phyloP scores from a whole-genome alignment of 306 rosid species.

The Cucurbita moschata region DNA sequence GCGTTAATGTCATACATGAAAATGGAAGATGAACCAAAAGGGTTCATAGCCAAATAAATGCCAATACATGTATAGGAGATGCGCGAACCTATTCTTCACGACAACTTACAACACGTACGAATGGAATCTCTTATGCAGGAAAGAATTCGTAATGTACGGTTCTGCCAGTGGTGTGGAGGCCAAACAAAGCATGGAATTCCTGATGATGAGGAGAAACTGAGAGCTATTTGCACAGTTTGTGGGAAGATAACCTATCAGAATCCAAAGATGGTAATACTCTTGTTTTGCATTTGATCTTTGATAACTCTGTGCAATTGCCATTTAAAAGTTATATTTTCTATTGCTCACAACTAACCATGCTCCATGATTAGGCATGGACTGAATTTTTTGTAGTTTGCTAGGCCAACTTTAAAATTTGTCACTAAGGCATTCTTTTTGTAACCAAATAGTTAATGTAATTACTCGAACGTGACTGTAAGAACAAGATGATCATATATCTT shows the following conservation, averaged over 20 bases:
- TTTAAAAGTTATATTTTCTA: too few relatives aligned
- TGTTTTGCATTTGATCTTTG: conserved; percentile 14
- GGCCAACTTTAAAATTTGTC: not conserved
- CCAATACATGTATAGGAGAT: too few relatives aligned
- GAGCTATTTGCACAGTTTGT: conserved; percentile 79
- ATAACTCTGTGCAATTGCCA: too few relatives aligned
- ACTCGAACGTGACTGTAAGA: not conserved
- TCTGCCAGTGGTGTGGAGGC: conserved; percentile 84
- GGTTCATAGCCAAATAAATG: too few relatives aligned
- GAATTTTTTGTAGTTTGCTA: not conserved
- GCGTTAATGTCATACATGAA: too few relatives aligned
- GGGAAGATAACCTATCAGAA: conserved; percentile 70
- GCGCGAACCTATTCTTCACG: too few relatives aligned
- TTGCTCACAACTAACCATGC: too few relatives aligned
- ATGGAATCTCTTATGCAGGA: conserved; percentile 27
- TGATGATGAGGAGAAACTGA: conserved; percentile 57
- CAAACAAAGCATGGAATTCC: conserved; percentile 59
- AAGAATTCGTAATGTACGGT: conserved; percentile 32
- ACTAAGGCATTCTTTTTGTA: not conserved
- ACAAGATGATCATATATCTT: not conserved
- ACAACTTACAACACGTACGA: too few relatives aligned
- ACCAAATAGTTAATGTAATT: not conserved
- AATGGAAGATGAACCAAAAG: too few relatives aligned
- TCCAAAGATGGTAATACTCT: conserved; percentile 73
- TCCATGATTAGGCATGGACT: too few relatives aligned